Evolutionary conservation across 2,329 filamentous ascomycete species (phyloP).

Genomic region (Teratosphaeria destructans): DNA sequence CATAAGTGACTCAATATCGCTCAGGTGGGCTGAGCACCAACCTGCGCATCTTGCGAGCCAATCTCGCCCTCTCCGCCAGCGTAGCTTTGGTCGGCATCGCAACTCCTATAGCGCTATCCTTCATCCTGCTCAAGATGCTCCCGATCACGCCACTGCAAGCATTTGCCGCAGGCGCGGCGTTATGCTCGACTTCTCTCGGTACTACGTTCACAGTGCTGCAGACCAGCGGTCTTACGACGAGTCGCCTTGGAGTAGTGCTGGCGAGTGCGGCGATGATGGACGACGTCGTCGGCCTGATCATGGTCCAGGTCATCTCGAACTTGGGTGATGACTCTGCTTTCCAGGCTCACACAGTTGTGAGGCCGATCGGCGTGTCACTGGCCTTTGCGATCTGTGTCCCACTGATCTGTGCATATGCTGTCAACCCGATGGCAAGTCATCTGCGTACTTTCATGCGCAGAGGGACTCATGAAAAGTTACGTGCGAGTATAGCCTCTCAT

Average conservation of each 20-base stretch:
- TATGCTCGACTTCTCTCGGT: slow-evolving; percentile 65
- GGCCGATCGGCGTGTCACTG: slow-evolving; percentile 42
- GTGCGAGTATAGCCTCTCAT: slow-evolving; percentile 1
- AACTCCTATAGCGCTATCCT: slow-evolving; percentile 57
- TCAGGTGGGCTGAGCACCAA: slow-evolving; percentile 49
- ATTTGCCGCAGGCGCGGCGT: slow-evolving; percentile 62
- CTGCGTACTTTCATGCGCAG: not conserved
- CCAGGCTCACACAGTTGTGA: slow-evolving; percentile 30
- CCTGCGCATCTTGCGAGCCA: slow-evolving; percentile 46
- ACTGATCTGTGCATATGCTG: slow-evolving; percentile 36
- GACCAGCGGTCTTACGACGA: slow-evolving; percentile 48
- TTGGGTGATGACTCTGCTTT: slow-evolving; percentile 39
- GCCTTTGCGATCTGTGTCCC: slow-evolving; percentile 43
- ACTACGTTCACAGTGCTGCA: slow-evolving; percentile 57
- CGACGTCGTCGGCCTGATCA: slow-evolving; percentile 65
- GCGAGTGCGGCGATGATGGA: slow-evolving; percentile 71
- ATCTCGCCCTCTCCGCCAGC: slow-evolving; percentile 46
- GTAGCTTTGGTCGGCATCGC: not conserved
- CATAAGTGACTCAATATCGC: not conserved
- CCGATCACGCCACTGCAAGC: slow-evolving; percentile 46
- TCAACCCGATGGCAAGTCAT: slow-evolving; percentile 30
- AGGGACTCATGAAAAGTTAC: not conserved
- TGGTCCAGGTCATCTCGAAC: slow-evolving; percentile 65
- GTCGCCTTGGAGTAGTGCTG: slow-evolving; percentile 51
- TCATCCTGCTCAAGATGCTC: slow-evolving; percentile 43